Evolutionary conservation across 306 rosid genomes (phyloP).

Genomic region (Purshia tridentata): DNA sequence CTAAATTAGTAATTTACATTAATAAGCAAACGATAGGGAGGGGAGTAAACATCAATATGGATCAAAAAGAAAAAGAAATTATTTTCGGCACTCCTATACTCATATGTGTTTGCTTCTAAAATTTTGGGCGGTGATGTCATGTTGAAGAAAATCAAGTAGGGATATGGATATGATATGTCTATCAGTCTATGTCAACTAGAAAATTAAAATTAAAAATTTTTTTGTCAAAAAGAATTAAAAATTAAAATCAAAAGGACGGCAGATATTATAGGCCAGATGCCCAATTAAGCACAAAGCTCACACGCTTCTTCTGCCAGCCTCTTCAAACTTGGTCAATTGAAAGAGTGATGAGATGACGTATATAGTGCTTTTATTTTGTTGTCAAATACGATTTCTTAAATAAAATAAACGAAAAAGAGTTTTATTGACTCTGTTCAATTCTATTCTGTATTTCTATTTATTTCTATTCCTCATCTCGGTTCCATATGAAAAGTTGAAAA

Average conservation of each 20-base stretch:
- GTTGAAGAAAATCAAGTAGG: not conserved
- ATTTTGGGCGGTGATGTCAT: not conserved
- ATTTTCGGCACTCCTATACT: too few relatives aligned
- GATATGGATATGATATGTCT: not conserved
- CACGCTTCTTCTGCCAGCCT: not conserved
- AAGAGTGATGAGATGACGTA: conserved; percentile 2
- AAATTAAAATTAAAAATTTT: not conserved
- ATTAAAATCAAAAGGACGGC: not conserved
- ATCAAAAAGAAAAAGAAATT: not conserved
- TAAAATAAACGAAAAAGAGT: not conserved
- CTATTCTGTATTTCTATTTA: not conserved
- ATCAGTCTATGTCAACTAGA: conserved; percentile 21
- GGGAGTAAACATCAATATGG: conserved; percentile 2
- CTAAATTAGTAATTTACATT: not conserved
- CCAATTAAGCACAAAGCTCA: not conserved
- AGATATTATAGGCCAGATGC: not conserved
- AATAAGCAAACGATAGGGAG: not conserved
- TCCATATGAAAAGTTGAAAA: not conserved
- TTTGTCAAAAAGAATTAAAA: not conserved
- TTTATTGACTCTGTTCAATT: conserved; percentile 9
- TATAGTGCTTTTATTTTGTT: conserved; percentile 1
- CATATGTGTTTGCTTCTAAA: too few relatives aligned
- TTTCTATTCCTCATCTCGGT: not conserved
- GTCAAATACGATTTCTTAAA: not conserved
- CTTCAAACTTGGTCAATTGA: conserved; percentile 8